Evolutionary conservation across 2,329 filamentous ascomycete genomes (phyloP).

Genomic region (Akanthomyces lecanii): DNA sequence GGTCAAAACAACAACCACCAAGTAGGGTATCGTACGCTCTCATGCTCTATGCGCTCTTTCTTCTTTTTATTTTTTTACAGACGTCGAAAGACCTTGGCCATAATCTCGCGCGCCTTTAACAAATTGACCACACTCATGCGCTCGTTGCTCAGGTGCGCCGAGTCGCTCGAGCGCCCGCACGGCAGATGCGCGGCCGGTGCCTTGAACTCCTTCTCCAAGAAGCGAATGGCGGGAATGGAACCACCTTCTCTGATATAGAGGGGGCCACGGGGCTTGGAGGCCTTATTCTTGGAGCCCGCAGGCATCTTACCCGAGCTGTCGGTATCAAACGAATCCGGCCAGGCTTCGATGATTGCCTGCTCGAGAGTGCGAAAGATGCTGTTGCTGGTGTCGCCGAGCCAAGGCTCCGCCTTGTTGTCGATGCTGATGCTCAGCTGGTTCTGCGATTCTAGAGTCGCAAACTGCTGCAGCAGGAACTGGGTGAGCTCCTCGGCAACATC

Average conservation of each 20-base stretch:
- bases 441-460: slow-evolving; percentile 68
- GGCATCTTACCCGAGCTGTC: background rate
- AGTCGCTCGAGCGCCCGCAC: slow-evolving; percentile 90
- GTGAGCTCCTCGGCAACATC: slow-evolving; percentile 66
- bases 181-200: slow-evolving; percentile 90
- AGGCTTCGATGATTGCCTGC: slow-evolving; percentile 76
- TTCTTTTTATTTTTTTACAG: slow-evolving; percentile 41
- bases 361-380: slow-evolving; percentile 88
- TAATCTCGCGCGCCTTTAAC: slow-evolving; percentile 87
- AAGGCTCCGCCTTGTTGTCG: slow-evolving; percentile 91
- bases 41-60: background rate
- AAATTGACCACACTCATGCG: slow-evolving; percentile 82
- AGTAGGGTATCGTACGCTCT: slow-evolving; percentile 10
- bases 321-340: slow-evolving; percentile 56
- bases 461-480: slow-evolving; percentile 65
- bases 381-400: slow-evolving; percentile 88
- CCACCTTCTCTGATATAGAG: slow-evolving; percentile 95
- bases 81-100: slow-evolving; percentile 75
- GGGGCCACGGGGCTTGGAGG: slow-evolving; percentile 52
- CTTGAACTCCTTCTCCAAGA: slow-evolving; percentile 88
- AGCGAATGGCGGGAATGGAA: slow-evolving; percentile 89
- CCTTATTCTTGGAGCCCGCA: slow-evolving; percentile 11
- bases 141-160: slow-evolving; percentile 93
- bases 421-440: slow-evolving; percentile 80
- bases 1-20: background rate